A percentile compares a stretch with the other conserved stretches of the same genome.
phyloP scores from a whole-genome alignment of 441 rosid genomes.

The Erodium trifolium region DNA sequence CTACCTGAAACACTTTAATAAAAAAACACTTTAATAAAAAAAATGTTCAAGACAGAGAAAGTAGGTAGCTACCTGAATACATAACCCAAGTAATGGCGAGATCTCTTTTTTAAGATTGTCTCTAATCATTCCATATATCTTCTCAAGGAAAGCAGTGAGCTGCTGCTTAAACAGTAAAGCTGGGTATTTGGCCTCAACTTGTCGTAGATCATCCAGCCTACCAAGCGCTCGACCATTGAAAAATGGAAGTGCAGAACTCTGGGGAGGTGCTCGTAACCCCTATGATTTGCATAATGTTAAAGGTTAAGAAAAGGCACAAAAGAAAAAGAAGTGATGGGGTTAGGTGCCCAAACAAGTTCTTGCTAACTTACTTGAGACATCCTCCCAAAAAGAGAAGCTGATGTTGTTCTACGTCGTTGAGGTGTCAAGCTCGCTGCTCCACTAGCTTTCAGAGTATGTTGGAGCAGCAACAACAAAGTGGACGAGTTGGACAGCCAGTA shows the following conservation, averaged over 20 bases:
- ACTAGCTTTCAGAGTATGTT: constrained; percentile 96
- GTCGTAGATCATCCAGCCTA: constrained; percentile 80
- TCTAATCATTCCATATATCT: constrained; percentile 98
- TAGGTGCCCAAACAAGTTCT: constrained; percentile 4
- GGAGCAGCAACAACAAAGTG: constrained; percentile 79
- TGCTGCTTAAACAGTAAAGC: constrained; percentile 99
- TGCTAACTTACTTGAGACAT: constrained; percentile 78
- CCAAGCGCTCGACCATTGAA: constrained; percentile 69
- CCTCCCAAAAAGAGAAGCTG: constrained; percentile 95
- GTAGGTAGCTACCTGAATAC: constrained; percentile 73
- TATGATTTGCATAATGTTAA: constrained; percentile 24
- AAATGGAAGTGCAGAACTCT: constrained; percentile 84
- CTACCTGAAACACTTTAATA: no score
- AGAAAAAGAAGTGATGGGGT: neutral
- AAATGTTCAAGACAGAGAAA: constrained; percentile 13
- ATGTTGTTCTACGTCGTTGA: constrained; percentile 83
- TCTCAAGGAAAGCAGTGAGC: constrained; percentile 99
- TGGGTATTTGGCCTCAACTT: constrained; percentile 99
- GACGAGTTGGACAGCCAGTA: constrained; percentile 98
- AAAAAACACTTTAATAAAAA: no score
- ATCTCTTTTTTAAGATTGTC: constrained; percentile 97
- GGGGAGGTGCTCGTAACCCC: constrained; percentile 92
- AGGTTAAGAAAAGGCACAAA: constrained; percentile 15
- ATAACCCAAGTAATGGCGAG: constrained; percentile 90
- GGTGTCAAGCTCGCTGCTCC: constrained; percentile 99